Base-by-base conservation (phyloP, 2,329 filamentous ascomycete species). In the Trematosphaeria pertusa region DNA sequence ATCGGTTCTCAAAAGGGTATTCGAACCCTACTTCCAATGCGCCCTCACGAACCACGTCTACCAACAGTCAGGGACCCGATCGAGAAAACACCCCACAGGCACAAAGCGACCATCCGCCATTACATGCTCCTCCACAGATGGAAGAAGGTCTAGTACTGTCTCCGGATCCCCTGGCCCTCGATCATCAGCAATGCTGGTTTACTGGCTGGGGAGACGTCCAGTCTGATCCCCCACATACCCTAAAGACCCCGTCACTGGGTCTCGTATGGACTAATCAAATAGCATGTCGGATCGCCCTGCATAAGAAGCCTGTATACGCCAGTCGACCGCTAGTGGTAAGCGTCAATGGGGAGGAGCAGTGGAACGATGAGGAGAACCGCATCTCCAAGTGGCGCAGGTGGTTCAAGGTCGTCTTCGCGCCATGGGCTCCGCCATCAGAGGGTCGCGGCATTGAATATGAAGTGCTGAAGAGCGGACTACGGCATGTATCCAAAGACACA, bases 101-200 rank as follows among this genome's bases (percentile, higher is more conserved):
- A 4, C 34, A 41, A 10, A 40, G 46, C 17, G 7, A 37, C 46
- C 44, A 21, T 14, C 44, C 18, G 45, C 41, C 7, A 2, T 41
- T 43, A 21, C 34, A 43, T n/a, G 41, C 50, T 28, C 28, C 50
- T 10, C 54, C 45, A 11, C 61, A 65, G 20, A 32, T 28, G 11
- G 52, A 58, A 21, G 56, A 56, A 20, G 39, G 34, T 24, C 32
- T 56, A 65, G 72, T 68, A 24, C 73, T 67, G 34, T 80, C 65
- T 36, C 71, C 62, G 49, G 79, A 83, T 10, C 83, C 86, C 0
- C 78, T 97, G 28, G 81, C 84, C 22, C 82, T 97, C 7, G 87
- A 95, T 60, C 89, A 97, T 71, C 93, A 97, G 72, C 91, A 97
- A 70, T 83, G 89, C 33, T 97, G 92, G 84, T 96, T 97, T 73